Evolutionary conservation across 2,329 filamentous ascomycete genomes (phyloP), one percentile per base, ranked within the genome.

Genomic region (Talaromyces sp.): DNA sequence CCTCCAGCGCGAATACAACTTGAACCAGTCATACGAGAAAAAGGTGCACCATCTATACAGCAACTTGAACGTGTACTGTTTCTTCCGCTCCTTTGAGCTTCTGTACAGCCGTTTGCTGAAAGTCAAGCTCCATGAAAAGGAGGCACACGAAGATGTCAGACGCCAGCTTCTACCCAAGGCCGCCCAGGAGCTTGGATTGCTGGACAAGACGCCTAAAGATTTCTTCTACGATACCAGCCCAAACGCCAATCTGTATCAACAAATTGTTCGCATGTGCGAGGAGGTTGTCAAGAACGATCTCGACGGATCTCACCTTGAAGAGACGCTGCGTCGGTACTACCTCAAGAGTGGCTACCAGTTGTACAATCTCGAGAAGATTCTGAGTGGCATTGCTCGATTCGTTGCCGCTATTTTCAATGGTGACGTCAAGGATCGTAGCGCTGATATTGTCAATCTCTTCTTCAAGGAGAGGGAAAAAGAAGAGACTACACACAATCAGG

Each of bases 61-160:
- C 75, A 98, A 97, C 76, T 87, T 92, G 72, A 92, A 90, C 3
- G 89, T 99, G 66, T 97, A 93, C 75, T 93, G 95, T 78, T 98
- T 99, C 83, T 90, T 99, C 81, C 91, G 90, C 70, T 89, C 97
- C 67, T 95, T 99, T 76, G 88, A 97, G 74, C 90, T 90, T n/a
- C 82, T 99, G 5, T 98, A 97, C 79, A 87, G 89, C 72, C 89
- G 95, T 47, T 84, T 99, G 15, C 83, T 90, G 68, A 90, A 90
- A 67, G 87, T 98, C 77, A 98, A 98, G 81, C 84, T 89, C 66
- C 89, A 89, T 73, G 90, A 91, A 71, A 84, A 86, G 3, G 86
- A 89, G 52, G 93, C 96, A 10, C 83, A 86, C 57, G 86, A 88
- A 70, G 89, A 92, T 71, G 89, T 97, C 45, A 82, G 85, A 31